Percentiles rank a stretch among this genome's conserved stretches.
These are phyloP conservation scores for Pinguiococcus pyrenoidosus DNA, from an alignment of 108 stramenopile species.

Conservation along the genomic window DNA sequence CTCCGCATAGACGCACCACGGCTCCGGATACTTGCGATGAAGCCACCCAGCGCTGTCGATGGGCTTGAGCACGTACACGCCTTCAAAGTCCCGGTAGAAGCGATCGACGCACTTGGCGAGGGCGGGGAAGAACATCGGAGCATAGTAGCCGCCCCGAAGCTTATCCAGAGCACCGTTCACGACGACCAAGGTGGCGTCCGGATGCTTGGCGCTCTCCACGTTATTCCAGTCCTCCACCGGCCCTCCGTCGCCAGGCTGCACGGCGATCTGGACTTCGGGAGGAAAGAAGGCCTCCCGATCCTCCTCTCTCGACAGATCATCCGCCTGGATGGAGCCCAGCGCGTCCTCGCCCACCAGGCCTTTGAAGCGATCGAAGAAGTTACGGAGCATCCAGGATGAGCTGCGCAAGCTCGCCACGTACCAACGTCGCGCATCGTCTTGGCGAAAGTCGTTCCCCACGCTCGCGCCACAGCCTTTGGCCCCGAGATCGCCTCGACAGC, in stretches of 20 bases:
- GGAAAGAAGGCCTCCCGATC: too few relatives aligned
- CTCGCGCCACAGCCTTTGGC: too few relatives aligned
- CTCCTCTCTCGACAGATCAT: too few relatives aligned
- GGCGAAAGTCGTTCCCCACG: too few relatives aligned
- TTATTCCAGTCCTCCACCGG: constrained; percentile 82
- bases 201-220: constrained; percentile 30
- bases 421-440: too few relatives aligned
- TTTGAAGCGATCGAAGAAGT: too few relatives aligned
- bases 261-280: constrained; percentile 26
- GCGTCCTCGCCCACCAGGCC: too few relatives aligned
- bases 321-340: too few relatives aligned
- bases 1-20: too few relatives aligned
- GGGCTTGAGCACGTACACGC: constrained; percentile 50
- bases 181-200: constrained; percentile 22
- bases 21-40: constrained; percentile 20
- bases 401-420: too few relatives aligned
- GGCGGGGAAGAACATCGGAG: constrained; percentile 57
- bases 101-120: constrained; percentile 53
- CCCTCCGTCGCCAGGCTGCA: constrained; percentile 72
- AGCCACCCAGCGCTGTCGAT: constrained; percentile 53
- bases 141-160: constrained; percentile 63
- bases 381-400: too few relatives aligned
- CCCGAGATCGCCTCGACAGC: too few relatives aligned
- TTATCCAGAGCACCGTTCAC: constrained; percentile 76
- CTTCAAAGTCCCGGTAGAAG: constrained; percentile 54